Conservation (phyloP, 805 yeast species). For the Kazachstania viticola region DNA sequence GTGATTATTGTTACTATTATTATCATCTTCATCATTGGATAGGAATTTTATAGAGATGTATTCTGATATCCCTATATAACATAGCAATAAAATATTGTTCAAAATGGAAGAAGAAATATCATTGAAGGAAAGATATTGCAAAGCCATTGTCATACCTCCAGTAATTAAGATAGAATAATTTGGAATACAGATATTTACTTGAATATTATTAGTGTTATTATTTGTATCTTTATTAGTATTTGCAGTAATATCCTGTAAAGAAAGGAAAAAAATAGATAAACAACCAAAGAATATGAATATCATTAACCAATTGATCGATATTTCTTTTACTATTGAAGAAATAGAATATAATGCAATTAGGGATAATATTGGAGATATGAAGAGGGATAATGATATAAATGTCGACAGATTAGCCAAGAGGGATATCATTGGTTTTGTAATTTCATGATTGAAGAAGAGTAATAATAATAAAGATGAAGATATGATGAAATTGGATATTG, state of each 20-base stretch:
- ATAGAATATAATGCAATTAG: not conserved
- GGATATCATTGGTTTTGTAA: no score
- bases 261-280: constrained; percentile 15
- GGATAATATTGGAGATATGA: constrained; percentile 1
- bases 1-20: constrained; percentile 5
- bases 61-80: constrained; percentile 13
- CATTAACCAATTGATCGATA: constrained; percentile 23
- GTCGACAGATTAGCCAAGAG: no score
- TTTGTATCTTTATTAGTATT: no score
- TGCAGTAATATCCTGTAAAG: constrained; percentile 16
- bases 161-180: constrained; percentile 12
- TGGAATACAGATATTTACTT: constrained; percentile 3
- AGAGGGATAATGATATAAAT: no score
- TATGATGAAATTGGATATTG: no score
- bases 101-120: constrained; percentile 6
- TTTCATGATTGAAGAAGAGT: no score
- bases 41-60: constrained; percentile 3
- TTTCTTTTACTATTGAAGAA: no score
- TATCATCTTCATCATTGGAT: not conserved
- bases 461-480: no score
- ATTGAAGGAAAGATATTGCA: constrained; percentile 28
- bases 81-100: constrained; percentile 8
- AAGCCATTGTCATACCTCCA: constrained; percentile 25
- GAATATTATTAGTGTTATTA: not conserved
- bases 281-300: constrained; percentile 24